Evolutionary conservation across 805 yeast species (phyloP).

Genomic region (Candida vartiovaarae): DNA sequence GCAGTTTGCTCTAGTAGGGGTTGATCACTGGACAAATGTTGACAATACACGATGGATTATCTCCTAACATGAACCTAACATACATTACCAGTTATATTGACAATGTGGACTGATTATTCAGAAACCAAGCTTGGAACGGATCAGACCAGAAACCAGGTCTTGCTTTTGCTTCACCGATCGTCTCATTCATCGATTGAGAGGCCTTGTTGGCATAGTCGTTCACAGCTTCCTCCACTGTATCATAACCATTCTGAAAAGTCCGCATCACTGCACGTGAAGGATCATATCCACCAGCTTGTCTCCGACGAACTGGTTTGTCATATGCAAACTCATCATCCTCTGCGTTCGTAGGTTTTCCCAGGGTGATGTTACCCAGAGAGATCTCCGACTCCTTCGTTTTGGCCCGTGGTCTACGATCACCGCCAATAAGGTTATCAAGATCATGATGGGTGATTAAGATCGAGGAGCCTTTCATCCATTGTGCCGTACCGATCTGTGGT

Average conservation of each 20-base stretch:
- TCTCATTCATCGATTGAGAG: constrained; percentile 46
- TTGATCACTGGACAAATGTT: too few relatives aligned
- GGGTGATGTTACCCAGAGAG: constrained; percentile 35
- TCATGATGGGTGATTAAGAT: constrained; percentile 49
- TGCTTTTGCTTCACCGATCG: constrained; percentile 43
- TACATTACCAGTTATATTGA: too few relatives aligned
- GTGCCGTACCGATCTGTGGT: constrained; percentile 72
- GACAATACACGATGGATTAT: too few relatives aligned
- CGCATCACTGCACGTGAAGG: constrained; percentile 33
- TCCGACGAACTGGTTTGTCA: constrained; percentile 40
- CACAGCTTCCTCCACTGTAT: constrained; percentile 44
- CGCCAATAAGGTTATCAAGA: constrained; percentile 61
- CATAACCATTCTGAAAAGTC: constrained; percentile 45
- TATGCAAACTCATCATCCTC: constrained; percentile 27
- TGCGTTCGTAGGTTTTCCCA: constrained; percentile 9
- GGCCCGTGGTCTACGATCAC: constrained; percentile 59
- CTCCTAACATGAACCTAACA: too few relatives aligned
- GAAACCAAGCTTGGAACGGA: constrained; percentile 48
- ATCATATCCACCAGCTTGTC: constrained; percentile 33
- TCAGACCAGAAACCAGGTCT: constrained; percentile 42
- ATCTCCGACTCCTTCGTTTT: constrained; percentile 53
- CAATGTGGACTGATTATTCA: constrained; percentile 11
- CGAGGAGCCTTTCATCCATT: constrained; percentile 79
- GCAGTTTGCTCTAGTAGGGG: too few relatives aligned
- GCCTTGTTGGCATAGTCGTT: constrained; percentile 51